Base-by-base conservation (phyloP, 495 filamentous ascomycete species). In the Penicillium taxi region DNA sequence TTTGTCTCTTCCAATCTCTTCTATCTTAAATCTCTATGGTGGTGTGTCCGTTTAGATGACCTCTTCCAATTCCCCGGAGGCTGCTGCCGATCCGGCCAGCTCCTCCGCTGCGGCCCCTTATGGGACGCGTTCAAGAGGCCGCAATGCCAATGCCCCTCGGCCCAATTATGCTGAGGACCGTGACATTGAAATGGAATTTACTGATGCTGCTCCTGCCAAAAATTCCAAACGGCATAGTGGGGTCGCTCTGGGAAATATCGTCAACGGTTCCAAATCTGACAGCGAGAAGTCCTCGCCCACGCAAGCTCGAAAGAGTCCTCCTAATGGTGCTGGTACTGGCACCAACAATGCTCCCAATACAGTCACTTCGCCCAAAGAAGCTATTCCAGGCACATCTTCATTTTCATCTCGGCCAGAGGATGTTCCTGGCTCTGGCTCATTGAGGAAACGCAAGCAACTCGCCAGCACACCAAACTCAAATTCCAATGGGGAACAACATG, bases 91-190 rank as follows among this genome's bases (percentile, higher is more conserved):
- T 46, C 47, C 59, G 44, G 57, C 65, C 37, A 57, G 56, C 50
- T 55, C 57, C 38, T 62, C 66, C 43, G 62, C 59, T 41, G 67
- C 79, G 6, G 81, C 83, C 31, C 84, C 86, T 14, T 96, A 99
- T 59, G 91, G 91, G 42, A 99, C 93, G 45, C 84, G 91, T 47
- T 98, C 91, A 39, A 81, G 91, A 57, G 94, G 93, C 55, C 79
- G 89, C 42, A 82, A 80, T 26, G 86, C 83, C 42, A 82, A 80
- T 26, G 86, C 83, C 38, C 72, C 84, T 45, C 83, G 91, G 44
- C 78, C 81, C 31, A 98, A 98, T 59, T 98, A 98, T 61, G 93
- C 91, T 20, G 91, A 98, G 64, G 93, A 98, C 62, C 83, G 82
- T 53, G 91, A 96, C 50, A 65, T 86, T 45, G 93, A 96, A 44